A percentile compares a stretch with the other conserved stretches of the same genome.
Evolutionary conservation across 305 asterid species (phyloP).

Genomic region (Fraxinus xanthoxyloides): DNA sequence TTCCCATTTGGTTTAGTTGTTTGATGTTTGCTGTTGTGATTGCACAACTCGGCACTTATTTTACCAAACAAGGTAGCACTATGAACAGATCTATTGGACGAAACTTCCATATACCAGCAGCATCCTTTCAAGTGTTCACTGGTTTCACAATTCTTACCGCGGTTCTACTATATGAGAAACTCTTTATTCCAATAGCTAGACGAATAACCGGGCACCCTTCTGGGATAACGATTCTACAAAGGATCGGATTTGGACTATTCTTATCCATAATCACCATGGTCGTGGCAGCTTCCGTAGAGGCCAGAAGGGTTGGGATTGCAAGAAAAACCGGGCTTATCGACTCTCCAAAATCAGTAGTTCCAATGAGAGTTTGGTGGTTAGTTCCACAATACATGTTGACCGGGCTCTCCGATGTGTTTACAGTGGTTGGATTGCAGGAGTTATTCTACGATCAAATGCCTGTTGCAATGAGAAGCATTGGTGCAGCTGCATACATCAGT

Average conservation of each 20-base stretch:
- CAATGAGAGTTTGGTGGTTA: constrained; percentile 57
- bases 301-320: constrained; percentile 32
- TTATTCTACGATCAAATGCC: constrained; percentile 68
- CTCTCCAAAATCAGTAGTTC: constrained; percentile 30
- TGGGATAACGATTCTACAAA: constrained; percentile 57
- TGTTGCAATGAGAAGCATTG: constrained; percentile 50
- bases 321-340: constrained; percentile 31
- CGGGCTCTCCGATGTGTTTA: constrained; percentile 52
- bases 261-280: constrained; percentile 40
- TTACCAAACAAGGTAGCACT: constrained; percentile 63
- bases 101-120: constrained; percentile 42
- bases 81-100: constrained; percentile 33
- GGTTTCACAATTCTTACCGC: constrained; percentile 51
- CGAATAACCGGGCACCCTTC: constrained; percentile 43
- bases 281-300: constrained; percentile 45
- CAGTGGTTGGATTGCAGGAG: constrained; percentile 61
- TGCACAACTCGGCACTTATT: constrained; percentile 58
- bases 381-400: constrained; percentile 49
- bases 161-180: constrained; percentile 45
- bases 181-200: constrained; percentile 41
- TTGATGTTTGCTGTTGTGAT: constrained; percentile 46
- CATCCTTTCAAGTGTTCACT: constrained; percentile 57
- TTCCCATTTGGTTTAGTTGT: constrained; percentile 64
- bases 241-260: constrained; percentile 49
- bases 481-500: constrained; percentile 25